Evolutionary conservation across 345 rosid genomes (phyloP).

Genomic region (Syzygium jambos): DNA sequence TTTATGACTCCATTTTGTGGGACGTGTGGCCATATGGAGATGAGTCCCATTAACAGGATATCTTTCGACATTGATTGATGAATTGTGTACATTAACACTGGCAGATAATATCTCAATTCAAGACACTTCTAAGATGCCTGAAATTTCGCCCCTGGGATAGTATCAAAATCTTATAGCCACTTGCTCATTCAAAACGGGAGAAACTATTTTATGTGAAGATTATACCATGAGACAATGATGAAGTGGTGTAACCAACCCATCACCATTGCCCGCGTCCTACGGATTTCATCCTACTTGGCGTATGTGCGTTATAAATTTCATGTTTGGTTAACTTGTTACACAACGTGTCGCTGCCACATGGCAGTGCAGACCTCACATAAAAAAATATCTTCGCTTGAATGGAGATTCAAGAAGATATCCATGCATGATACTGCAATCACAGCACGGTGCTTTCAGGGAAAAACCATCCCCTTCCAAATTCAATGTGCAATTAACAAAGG

Average conservation of each 20-base stretch:
- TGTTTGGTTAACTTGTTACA: neutral
- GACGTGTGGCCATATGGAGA: neutral
- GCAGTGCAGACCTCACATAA: neutral
- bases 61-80: neutral
- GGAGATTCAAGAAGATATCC: neutral
- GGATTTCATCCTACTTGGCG: neutral
- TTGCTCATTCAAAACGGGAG: neutral
- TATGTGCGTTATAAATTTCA: neutral
- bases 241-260: neutral
- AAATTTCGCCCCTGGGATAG: neutral
- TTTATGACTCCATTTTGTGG: neutral
- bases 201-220: neutral
- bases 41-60: neutral
- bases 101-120: neutral
- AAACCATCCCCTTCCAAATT: neutral
- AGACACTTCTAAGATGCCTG: neutral
- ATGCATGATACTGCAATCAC: neutral
- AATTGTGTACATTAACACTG: neutral
- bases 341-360: neutral
- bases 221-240: neutral
- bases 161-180: neutral
- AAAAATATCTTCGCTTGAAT: neutral
- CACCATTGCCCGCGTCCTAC: neutral
- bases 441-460: neutral
- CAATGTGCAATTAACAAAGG: neutral